phyloP scores from a whole-genome alignment of 768 basidiomycete genomes.

The Xerocomellus amylosporus region DNA sequence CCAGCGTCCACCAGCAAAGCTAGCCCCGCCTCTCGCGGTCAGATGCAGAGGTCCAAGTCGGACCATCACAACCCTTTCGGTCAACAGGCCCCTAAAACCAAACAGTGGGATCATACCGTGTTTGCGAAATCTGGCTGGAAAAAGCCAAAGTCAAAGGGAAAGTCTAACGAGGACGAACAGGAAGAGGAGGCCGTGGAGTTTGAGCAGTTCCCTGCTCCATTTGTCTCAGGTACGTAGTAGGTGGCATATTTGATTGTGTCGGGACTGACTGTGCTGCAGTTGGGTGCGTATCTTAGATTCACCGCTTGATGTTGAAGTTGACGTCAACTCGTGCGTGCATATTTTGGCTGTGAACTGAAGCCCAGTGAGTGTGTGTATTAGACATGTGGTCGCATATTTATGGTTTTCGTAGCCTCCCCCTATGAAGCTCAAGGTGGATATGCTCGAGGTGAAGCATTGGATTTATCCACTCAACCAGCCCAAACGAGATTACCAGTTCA shows the following conservation, averaged over 20 bases:
- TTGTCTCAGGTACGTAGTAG: slow-evolving; percentile 54
- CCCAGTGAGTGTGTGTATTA: slow-evolving; percentile 24
- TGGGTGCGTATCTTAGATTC: slow-evolving; percentile 44
- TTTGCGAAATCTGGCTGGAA: slow-evolving; percentile 80
- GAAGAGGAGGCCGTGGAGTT: slow-evolving; percentile 68
- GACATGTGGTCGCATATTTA: neutral
- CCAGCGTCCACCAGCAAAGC: slow-evolving; percentile 32
- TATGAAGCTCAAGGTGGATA: slow-evolving; percentile 77
- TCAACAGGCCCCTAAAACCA: slow-evolving; percentile 61
- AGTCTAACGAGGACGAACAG: slow-evolving; percentile 48
- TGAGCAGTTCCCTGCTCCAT: slow-evolving; percentile 83
- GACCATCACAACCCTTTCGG: slow-evolving; percentile 43
- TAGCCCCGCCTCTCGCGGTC: slow-evolving; percentile 28
- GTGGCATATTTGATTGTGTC: neutral
- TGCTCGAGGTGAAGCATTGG: slow-evolving; percentile 81
- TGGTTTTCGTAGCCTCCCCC: slow-evolving; percentile 50
- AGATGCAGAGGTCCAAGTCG: slow-evolving; percentile 44
- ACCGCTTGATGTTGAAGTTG: neutral
- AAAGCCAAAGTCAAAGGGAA: slow-evolving; percentile 53
- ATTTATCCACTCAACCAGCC: slow-evolving; percentile 87
- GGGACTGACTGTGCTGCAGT: slow-evolving; percentile 34
- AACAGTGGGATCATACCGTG: slow-evolving; percentile 88
- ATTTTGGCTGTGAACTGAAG: slow-evolving; percentile 18
- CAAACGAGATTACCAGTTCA: slow-evolving; percentile 91
- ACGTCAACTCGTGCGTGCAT: neutral